These are phyloP conservation scores for Trichoderma erinaceum DNA, from an alignment of 495 filamentous ascomycete species.

Conservation along the genomic window DNA sequence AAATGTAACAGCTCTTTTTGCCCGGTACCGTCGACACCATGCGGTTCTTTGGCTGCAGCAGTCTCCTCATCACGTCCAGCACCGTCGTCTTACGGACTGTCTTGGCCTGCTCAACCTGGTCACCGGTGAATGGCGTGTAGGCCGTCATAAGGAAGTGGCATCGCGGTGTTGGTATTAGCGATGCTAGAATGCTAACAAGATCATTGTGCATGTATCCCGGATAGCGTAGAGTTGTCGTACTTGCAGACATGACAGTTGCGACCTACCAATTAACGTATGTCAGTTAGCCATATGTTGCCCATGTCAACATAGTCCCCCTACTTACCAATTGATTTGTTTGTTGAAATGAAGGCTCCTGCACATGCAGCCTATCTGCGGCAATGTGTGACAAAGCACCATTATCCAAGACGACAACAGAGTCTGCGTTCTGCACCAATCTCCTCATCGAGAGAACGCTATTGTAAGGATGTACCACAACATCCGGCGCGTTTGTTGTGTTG, in stretches of 20 bases:
- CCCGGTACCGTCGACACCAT: slow-evolving; percentile 96
- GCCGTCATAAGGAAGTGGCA: slow-evolving; percentile 98
- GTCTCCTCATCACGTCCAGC: slow-evolving; percentile 90
- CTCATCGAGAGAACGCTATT: slow-evolving; percentile 92
- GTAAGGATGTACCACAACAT: slow-evolving; percentile 97
- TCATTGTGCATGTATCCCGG: slow-evolving; percentile 99
- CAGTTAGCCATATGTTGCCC: not conserved
- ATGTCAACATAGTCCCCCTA: no score
- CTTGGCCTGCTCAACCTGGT: slow-evolving; percentile 92
- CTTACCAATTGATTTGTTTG: slow-evolving; percentile 91
- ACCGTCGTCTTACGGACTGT: slow-evolving; percentile 97
- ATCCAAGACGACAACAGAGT: slow-evolving; percentile 96
- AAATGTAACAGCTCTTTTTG: slow-evolving; percentile 98
- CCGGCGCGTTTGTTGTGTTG: slow-evolving; percentile 71
- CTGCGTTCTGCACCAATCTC: slow-evolving; percentile 87
- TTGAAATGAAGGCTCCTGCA: slow-evolving; percentile 89
- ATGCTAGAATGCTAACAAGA: slow-evolving; percentile 91
- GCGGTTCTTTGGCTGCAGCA: slow-evolving; percentile 95
- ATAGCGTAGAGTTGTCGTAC: slow-evolving; percentile 91
- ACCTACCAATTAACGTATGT: slow-evolving; percentile 37
- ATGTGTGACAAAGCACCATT: slow-evolving; percentile 92
- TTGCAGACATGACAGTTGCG: slow-evolving; percentile 97
- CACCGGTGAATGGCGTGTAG: slow-evolving; percentile 94
- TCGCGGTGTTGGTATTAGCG: slow-evolving; percentile 89
- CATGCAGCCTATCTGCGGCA: slow-evolving; percentile 87